These are phyloP conservation scores for Candida montana DNA, from an alignment of 805 yeast species.

Conservation along the genomic window DNA sequence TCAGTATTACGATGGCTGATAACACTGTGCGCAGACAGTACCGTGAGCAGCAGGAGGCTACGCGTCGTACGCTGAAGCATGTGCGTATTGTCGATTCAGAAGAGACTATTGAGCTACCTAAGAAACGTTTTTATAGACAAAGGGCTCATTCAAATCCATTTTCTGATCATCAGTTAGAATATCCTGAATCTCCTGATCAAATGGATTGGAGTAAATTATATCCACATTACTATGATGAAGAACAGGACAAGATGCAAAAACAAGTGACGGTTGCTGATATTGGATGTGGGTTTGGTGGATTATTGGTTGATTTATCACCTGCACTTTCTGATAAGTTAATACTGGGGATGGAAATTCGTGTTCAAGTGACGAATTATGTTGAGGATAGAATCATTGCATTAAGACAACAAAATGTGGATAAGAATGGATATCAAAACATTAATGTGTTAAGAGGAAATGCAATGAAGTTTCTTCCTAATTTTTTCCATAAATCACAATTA, in stretches of 20 bases:
- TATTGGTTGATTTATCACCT: conserved; percentile 73
- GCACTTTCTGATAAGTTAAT: conserved; percentile 68
- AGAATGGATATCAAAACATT: conserved; percentile 66
- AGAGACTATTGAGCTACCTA: conserved; percentile 51
- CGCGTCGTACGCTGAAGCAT: conserved; percentile 41
- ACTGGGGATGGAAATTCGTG: conserved; percentile 96
- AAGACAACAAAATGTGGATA: conserved; percentile 39
- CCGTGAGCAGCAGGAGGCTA: conserved; percentile 43
- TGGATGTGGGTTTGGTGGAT: conserved; percentile 98
- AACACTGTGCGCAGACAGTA: conserved; percentile 33
- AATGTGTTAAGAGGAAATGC: conserved; percentile 92
- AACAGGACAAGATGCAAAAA: conserved; percentile 36
- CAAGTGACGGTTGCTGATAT: conserved; percentile 87
- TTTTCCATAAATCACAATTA: conserved; percentile 76
- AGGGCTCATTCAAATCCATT: conserved; percentile 98
- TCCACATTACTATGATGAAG: conserved; percentile 51
- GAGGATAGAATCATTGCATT: conserved; percentile 92
- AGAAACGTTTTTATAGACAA: conserved; percentile 86
- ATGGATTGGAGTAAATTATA: conserved; percentile 86
- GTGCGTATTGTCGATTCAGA: conserved; percentile 37
- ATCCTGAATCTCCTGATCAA: conserved; percentile 70
- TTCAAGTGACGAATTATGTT: conserved; percentile 94
- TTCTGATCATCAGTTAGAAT: conserved; percentile 88
- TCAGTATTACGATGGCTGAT: conserved; percentile 17
- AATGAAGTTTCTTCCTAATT: conserved; percentile 95